Conservation (phyloP, 495 filamentous ascomycete genomes). For the Articulospora tetracladia region DNA sequence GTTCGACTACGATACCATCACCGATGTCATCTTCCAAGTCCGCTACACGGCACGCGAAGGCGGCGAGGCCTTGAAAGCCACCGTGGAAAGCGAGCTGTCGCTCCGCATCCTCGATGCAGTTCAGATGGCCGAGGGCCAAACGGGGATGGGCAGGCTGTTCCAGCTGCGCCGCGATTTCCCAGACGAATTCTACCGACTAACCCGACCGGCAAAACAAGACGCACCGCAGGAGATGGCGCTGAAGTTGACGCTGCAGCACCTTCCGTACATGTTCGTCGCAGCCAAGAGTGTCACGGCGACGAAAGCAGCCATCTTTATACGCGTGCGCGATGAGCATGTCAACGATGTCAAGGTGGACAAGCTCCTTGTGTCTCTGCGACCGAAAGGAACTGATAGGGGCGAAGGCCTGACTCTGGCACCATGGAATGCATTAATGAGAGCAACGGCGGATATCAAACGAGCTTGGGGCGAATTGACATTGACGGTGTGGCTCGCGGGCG, state of each 20-base stretch:
- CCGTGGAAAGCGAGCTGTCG: neutral
- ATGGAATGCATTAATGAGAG: no score
- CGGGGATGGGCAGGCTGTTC: neutral
- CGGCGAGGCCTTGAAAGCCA: constrained; percentile 4
- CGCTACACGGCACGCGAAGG: constrained; percentile 21
- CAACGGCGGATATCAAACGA: no score
- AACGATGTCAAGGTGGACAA: no score
- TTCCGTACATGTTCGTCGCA: neutral
- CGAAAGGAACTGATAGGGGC: no score
- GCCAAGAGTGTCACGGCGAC: no score
- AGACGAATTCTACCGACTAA: neutral
- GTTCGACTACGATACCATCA: constrained; percentile 23
- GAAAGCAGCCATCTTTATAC: no score
- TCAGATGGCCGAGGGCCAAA: neutral
- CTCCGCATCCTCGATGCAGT: neutral
- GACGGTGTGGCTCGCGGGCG: no score
- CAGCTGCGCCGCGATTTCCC: neutral
- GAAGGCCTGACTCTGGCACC: no score
- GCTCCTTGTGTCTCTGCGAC: no score
- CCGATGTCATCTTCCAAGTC: constrained; percentile 21
- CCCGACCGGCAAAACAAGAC: neutral
- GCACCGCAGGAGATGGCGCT: neutral
- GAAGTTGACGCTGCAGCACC: neutral
- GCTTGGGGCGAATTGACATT: no score
- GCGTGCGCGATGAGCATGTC: no score